These are phyloP conservation scores for Cryptococcus depauperatus DNA, from an alignment of 1,284 basidiomycete species.

Conservation along the genomic window DNA sequence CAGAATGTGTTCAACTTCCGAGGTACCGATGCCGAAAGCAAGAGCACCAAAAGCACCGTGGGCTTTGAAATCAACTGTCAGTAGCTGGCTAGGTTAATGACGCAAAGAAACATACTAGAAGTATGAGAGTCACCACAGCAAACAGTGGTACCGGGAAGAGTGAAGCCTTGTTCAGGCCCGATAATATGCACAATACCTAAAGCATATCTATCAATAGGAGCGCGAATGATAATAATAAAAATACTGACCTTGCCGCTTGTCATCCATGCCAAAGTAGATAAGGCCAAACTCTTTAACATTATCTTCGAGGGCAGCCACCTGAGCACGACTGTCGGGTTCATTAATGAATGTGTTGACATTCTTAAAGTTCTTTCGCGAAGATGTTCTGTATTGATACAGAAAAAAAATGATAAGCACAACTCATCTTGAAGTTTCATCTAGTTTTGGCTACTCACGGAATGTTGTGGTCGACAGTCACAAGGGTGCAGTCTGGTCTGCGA, in stretches of 20 bases:
- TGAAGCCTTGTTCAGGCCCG: slow-evolving; percentile 94
- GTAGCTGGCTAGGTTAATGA: neutral
- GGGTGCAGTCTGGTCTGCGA: slow-evolving; percentile 83
- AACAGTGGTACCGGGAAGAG: slow-evolving; percentile 87
- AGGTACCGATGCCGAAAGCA: slow-evolving; percentile 93
- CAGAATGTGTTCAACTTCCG: slow-evolving; percentile 93
- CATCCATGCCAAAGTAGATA: slow-evolving; percentile 90
- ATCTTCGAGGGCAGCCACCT: slow-evolving; percentile 81
- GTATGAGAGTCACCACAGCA: slow-evolving; percentile 96
- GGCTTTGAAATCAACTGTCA: slow-evolving; percentile 48
- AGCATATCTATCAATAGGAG: neutral
- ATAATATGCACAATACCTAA: slow-evolving; percentile 91
- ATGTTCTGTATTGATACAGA: slow-evolving; percentile 54
- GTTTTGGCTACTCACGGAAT: slow-evolving; percentile 62
- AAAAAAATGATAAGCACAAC: neutral
- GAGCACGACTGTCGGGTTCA: slow-evolving; percentile 85
- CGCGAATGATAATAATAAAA: neutral
- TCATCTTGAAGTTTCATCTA: neutral
- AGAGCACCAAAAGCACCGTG: slow-evolving; percentile 94
- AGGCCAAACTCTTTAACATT: slow-evolving; percentile 93
- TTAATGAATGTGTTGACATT: slow-evolving; percentile 68
- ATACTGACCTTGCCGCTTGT: slow-evolving; percentile 69
- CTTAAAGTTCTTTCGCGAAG: slow-evolving; percentile 75
- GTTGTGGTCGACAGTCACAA: slow-evolving; percentile 93
- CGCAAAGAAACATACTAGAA: slow-evolving; percentile 36